These are phyloP conservation scores for Lactifluus hygrophoroides DNA, from an alignment of 768 basidiomycete species.

Conservation along the genomic window DNA sequence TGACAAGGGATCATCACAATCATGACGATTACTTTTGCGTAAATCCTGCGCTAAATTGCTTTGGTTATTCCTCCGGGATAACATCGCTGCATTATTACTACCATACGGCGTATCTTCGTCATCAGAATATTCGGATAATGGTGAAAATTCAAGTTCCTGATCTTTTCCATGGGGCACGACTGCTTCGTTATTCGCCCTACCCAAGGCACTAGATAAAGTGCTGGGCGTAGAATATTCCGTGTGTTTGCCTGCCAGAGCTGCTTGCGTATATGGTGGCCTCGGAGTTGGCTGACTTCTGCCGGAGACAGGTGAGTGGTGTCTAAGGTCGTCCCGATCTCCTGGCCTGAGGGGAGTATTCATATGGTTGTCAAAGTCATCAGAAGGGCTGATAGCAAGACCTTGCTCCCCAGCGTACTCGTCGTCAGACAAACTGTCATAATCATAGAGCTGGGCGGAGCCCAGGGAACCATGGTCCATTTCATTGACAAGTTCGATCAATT, in stretches of 20 bases:
- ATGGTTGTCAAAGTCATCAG: conserved; percentile 2
- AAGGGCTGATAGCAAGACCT: conserved; percentile 23
- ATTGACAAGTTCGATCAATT: conserved; percentile 14
- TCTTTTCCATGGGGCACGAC: neutral
- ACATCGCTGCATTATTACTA: neutral
- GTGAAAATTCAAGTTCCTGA: conserved; percentile 2
- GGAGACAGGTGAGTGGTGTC: neutral
- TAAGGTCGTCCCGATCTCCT: neutral
- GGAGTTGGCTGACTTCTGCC: neutral
- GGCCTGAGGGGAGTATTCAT: neutral
- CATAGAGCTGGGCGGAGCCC: neutral
- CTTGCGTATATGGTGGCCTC: neutral
- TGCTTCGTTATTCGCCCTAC: neutral
- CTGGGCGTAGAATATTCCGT: neutral
- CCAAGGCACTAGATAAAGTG: neutral
- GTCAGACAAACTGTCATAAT: conserved; percentile 8
- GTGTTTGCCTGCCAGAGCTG: neutral
- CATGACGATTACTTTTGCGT: neutral
- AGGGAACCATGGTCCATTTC: conserved; percentile 5
- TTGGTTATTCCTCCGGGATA: neutral
- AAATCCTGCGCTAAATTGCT: neutral
- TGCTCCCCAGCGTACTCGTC: conserved; percentile 24
- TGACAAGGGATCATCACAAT: neutral
- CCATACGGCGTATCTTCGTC: conserved; percentile 2
- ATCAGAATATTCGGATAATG: conserved; percentile 12